Base-by-base conservation (phyloP, 2,329 filamentous ascomycete species). In the Diplocarpon mali region DNA sequence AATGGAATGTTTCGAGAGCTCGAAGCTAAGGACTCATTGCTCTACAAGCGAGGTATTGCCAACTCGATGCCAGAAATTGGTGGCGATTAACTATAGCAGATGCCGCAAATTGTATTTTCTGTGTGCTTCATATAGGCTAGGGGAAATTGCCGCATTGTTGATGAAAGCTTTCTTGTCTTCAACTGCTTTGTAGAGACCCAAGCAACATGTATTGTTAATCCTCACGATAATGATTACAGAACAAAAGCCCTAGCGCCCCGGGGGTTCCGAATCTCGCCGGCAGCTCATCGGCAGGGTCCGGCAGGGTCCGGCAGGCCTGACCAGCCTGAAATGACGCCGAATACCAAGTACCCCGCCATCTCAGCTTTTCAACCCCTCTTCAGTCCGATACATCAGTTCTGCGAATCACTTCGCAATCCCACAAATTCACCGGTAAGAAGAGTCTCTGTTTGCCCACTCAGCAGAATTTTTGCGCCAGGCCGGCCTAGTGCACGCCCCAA, bases 231-330 rank as follows among this genome's bases (percentile, higher is more conserved):
- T 24, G 20, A 32, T 32, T 14, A 10, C 32, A 28, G 24, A 20
- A 20, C 17, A 29, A 35, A 16, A 5, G 12, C 20, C 20, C 29
- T 9, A n/a, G 20, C 15, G 28, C n/a, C n/a, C 29, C 11, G 24
- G 20, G 14, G 11, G 16, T 42, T 42, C 40, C 40, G 40, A 36
- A 35, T 42, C 32, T 40, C 39, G 39, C 39, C 39, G 39, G 31
- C 17, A 35, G 31, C 31, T 35, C 39, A 41, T 36, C 40, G 40
- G 40, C 32, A 29, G 32, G 24, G n/a, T n/a, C n/a, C n/a, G n/a
- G n/a, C n/a, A n/a, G n/a, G n/a, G n/a, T n/a, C n/a, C n/a, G n/a
- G n/a, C n/a, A n/a, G n/a, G 4, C 20, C 20, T 3, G 2, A 27
- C 11, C 17, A 31, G 28, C 13, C 17, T 24, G 20, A 30, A 12